Base-by-base conservation (phyloP, 2,329 filamentous ascomycete genomes). In the Aureobasidium sp. region DNA sequence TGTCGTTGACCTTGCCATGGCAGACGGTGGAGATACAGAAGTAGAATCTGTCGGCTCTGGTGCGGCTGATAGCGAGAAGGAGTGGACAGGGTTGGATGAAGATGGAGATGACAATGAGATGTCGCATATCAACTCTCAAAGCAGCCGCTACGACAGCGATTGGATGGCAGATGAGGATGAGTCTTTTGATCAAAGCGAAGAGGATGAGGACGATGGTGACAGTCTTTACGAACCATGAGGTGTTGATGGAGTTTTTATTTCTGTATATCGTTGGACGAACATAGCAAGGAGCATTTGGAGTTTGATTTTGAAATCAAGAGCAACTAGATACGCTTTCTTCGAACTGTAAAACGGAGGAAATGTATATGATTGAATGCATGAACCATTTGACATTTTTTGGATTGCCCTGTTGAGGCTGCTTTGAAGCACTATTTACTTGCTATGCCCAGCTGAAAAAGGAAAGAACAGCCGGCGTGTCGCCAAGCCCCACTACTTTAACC, bases 11-110 rank as follows among this genome's bases (percentile, higher is more conserved):
- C 64, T 63, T 2, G 54, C 29, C 8, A 47, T 56, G 19, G 63
- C 66, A 6, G 66, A 66, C 41, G 60, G 69, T 45, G 65, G 66
- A 7, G 64, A 65, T 29, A 63, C 61, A 7, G 66, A 65, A 35
- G 45, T 58, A 2, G 64, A 63, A 17, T 62, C 59, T 11, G 62
- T 51, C 1, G 27, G 48, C 14, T 51, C 48, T n/a, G 48, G 29
- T 10, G 24, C 35, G 3, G 48, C 37, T 2, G 48, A 53, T 5
- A 38, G 39, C 7, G 40, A 53, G 30, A 40, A 42, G 17, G 49
- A 52, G 29, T 53, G 49, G 49, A 30, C 17, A 8, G 49, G 49
- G 2, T 22, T 39, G 7, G 49, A 53, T 29, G 48, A 51, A 14
- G 48, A 51, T 25, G 48, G 21, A 1, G 48, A 51, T 6, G 37